phyloP scores from a whole-genome alignment of 2,329 filamentous ascomycete species.

The Polytolypa hystricis region DNA sequence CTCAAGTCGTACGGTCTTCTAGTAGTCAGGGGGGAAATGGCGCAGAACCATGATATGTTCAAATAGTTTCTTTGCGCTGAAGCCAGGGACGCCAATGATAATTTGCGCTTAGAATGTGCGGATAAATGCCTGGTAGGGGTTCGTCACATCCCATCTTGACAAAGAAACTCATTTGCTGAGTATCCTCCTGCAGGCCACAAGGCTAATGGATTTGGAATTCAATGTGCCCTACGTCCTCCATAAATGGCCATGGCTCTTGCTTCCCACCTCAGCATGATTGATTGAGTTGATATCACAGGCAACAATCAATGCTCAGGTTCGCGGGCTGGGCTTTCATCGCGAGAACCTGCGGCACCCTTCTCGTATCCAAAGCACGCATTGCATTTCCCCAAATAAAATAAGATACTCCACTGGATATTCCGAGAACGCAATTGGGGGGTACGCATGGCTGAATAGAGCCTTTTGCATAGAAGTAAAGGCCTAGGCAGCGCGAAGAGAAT shows the following conservation, averaged over 20 bases:
- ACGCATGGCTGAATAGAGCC: constrained; percentile 23
- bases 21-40: constrained; percentile 15
- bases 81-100: constrained; percentile 11
- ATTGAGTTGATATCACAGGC: constrained; percentile 16
- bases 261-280: constrained; percentile 15
- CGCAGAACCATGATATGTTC: constrained; percentile 15
- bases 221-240: constrained; percentile 14
- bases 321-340: constrained; percentile 18
- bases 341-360: constrained; percentile 20
- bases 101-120: constrained; percentile 12
- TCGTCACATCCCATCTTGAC: background rate
- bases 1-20: constrained; percentile 12
- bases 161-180: background rate
- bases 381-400: constrained; percentile 17
- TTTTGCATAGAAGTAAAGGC: no score
- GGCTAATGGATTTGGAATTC: constrained; percentile 13
- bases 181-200: background rate
- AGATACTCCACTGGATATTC: constrained; percentile 23
- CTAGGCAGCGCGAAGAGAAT: no score
- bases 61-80: constrained; percentile 15
- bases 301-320: constrained; percentile 17
- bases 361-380: constrained; percentile 17
- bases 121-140: constrained; percentile 10
- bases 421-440: constrained; percentile 20
- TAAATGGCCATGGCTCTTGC: constrained; percentile 14